A percentile compares a stretch with the other conserved stretches of the same genome.
Conservation (phyloP, 2,329 filamentous ascomycete genomes). For the Mollisiaceae sp. region DNA sequence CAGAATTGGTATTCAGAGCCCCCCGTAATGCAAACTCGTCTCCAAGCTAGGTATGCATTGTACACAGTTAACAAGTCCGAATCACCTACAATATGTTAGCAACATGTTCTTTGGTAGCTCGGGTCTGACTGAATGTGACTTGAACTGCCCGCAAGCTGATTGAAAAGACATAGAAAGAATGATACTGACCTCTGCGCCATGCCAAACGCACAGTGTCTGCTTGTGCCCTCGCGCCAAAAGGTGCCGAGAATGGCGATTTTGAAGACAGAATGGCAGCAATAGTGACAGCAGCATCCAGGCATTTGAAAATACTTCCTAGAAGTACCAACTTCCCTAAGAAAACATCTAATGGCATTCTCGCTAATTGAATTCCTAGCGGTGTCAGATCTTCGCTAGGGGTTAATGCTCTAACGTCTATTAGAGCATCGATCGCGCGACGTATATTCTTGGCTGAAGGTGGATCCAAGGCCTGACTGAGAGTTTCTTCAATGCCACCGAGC, state of each 20-base stretch:
- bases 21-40: constrained; percentile 72
- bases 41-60: constrained; percentile 92
- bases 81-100: constrained; percentile 75
- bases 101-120: background rate
- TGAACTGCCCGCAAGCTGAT: background rate
- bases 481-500: constrained; percentile 90
- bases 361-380: constrained; percentile 82
- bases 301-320: constrained; percentile 84
- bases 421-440: constrained; percentile 85
- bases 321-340: constrained; percentile 94
- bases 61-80: constrained; percentile 93
- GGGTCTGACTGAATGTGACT: background rate
- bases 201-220: constrained; percentile 78
- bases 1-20: constrained; percentile 88
- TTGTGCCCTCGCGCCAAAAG: constrained; percentile 82
- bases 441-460: constrained; percentile 92
- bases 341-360: constrained; percentile 88
- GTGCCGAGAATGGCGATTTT: constrained; percentile 90
- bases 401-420: constrained; percentile 90
- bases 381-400: constrained; percentile 84
- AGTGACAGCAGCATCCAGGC: constrained; percentile 88
- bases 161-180: constrained; percentile 1
- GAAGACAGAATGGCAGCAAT: constrained; percentile 92
- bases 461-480: constrained; percentile 84
- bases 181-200: constrained; percentile 69